Base-by-base conservation (phyloP, 2,329 filamentous ascomycete genomes). In the Trichoderma sp. region DNA sequence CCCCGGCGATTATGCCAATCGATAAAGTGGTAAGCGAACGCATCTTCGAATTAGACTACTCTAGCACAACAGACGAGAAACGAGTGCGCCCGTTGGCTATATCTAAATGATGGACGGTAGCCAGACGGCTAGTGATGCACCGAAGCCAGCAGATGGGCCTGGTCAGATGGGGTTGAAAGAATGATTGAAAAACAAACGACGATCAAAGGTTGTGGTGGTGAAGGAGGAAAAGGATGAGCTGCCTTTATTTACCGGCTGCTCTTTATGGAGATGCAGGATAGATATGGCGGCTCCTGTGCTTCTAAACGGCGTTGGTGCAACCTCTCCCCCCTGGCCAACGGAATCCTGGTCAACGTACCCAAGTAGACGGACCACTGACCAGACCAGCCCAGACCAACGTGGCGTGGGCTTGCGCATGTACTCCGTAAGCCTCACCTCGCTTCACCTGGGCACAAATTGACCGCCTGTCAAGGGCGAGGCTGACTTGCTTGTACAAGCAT, bases 381-480 rank as follows among this genome's bases (percentile, higher is more conserved):
- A 24, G 55, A 43, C 40, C 14, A 40, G 40, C n/a, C 40, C 58
- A 24, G 55, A 29, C 57, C 33, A 59, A 43, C 55, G 55, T 67
- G 64, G 64, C 64, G 29, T 52, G 57, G 57, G 33, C 57, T 43
- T 59, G 53, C 29, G 40, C 55, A 43, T 59, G 64, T n/a, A 43
- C 40, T 43, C 16, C 16, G 40, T 67, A 67, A 67, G 64, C 43
- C 64, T 67, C 64, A 67, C 64, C 64, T 67, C 37, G 35, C 55
- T 35, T 67, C 55, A 67, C 64, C 64, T 67, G 27, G 40, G 53
- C 49, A n/a, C 55, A 49, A 57, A 59, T 49, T 67, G 64, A 67
- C 64, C 64, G 64, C 63, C 29, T 66, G 49, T 55, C 49, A 16
- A 43, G 31, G 37, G 64, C 43, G 33, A 67, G 64, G 64, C 64